phyloP scores from a whole-genome alignment of 2,329 filamentous ascomycete genomes.

The Trichophaea hybrida region DNA sequence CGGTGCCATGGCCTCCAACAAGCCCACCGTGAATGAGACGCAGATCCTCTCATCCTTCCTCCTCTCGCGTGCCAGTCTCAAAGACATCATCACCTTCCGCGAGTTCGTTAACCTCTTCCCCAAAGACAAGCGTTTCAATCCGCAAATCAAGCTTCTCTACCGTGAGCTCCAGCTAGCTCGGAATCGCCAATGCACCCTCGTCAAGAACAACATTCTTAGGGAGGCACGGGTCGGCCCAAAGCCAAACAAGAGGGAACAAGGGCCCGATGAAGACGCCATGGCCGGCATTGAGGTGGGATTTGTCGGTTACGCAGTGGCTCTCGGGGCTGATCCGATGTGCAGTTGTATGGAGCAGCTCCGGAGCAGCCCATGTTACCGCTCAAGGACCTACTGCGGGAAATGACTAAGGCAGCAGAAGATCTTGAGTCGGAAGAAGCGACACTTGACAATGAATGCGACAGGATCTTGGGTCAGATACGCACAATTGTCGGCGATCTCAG shows the following conservation, averaged over 20 bases:
- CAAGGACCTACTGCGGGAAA: constrained; percentile 31
- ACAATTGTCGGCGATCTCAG: constrained; percentile 59
- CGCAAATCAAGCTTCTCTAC: constrained; percentile 57
- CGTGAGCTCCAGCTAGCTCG: constrained; percentile 65
- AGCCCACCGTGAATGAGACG: constrained; percentile 39
- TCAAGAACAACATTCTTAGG: constrained; percentile 49
- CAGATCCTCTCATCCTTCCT: constrained; percentile 66
- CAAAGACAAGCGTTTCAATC: constrained; percentile 46
- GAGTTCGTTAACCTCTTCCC: constrained; percentile 70
- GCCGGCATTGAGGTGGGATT: constrained; percentile 34
- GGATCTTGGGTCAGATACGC: constrained; percentile 46
- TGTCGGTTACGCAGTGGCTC: neutral
- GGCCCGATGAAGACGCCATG: constrained; percentile 16
- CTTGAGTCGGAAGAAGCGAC: constrained; percentile 54
- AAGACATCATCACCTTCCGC: constrained; percentile 55
- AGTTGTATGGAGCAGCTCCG: constrained; percentile 46
- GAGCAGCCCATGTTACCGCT: constrained; percentile 26
- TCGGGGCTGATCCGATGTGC: constrained; percentile 3
- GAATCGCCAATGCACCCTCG: constrained; percentile 50
- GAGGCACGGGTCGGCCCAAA: constrained; percentile 36
- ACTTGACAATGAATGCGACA: constrained; percentile 50
- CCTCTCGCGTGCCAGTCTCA: constrained; percentile 58
- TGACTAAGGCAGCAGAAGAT: constrained; percentile 50
- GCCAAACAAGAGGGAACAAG: neutral
- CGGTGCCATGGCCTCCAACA: neutral